Conservation (phyloP, 1,284 basidiomycete genomes). For the Ustilago trichophora region DNA sequence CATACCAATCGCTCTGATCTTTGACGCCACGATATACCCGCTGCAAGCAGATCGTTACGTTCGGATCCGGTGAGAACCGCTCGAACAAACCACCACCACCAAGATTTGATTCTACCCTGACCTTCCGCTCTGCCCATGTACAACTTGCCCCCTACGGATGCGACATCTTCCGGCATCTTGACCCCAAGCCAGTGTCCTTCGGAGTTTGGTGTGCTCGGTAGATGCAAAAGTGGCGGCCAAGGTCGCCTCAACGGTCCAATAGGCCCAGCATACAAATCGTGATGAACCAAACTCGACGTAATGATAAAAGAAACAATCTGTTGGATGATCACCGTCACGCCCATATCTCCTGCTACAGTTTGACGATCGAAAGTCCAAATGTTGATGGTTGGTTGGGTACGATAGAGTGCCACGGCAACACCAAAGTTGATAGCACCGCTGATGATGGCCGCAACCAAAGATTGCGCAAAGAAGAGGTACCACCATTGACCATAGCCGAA, state of each 20-base stretch:
- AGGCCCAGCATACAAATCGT: slow-evolving; percentile 53
- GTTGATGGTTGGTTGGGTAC: slow-evolving; percentile 29
- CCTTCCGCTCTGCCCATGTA: slow-evolving; percentile 52
- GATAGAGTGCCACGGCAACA: slow-evolving; percentile 56
- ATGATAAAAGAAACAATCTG: slow-evolving; percentile 61
- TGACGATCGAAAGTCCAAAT: slow-evolving; percentile 57
- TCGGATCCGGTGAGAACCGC: slow-evolving; percentile 52
- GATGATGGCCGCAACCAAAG: slow-evolving; percentile 39
- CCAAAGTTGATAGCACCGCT: slow-evolving; percentile 63
- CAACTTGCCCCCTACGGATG: slow-evolving; percentile 19
- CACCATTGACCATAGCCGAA: slow-evolving; percentile 41
- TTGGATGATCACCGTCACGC: slow-evolving; percentile 62
- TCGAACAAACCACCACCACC: slow-evolving; percentile 56
- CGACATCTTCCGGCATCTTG: slow-evolving; percentile 39
- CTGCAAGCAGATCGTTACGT: slow-evolving; percentile 51
- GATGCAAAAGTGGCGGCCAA: slow-evolving; percentile 61
- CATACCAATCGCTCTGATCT: slow-evolving; percentile 55
- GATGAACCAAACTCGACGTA: slow-evolving; percentile 53
- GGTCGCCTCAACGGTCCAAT: slow-evolving; percentile 47
- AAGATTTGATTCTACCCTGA: slow-evolving; percentile 22
- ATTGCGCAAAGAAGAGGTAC: slow-evolving; percentile 38
- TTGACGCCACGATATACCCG: slow-evolving; percentile 48
- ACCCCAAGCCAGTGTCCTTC: slow-evolving; percentile 48
- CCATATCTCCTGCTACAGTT: slow-evolving; percentile 63
- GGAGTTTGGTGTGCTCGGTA: slow-evolving; percentile 47